Percentiles rank a stretch among this genome's conserved stretches.
Evolutionary conservation across 2,329 filamentous ascomycete species (phyloP).

Genomic region (Pyrenophora seminiperda): DNA sequence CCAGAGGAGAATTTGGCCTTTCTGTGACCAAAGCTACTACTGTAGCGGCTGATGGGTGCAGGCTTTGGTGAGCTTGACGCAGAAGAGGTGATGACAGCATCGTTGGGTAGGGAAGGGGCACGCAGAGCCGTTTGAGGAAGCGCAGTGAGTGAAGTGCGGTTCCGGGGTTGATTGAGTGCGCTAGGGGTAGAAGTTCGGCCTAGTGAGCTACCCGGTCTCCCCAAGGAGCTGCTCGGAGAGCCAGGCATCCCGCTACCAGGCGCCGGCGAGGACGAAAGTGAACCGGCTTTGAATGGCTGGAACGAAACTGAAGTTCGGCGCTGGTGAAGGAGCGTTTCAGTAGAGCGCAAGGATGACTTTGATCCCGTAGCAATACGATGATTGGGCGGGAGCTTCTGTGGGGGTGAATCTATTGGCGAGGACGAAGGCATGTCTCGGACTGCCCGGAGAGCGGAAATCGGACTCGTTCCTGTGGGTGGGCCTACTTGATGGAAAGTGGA

Average conservation of each 20-base stretch:
- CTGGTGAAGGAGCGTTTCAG: conserved; percentile 58
- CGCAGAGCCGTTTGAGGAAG: conserved; percentile 76
- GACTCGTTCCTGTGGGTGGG: conserved; percentile 77
- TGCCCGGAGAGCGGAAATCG: conserved; percentile 79
- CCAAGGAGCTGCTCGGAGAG: conserved; percentile 58
- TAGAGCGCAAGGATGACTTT: conserved; percentile 56
- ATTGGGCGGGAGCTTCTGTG: conserved; percentile 56
- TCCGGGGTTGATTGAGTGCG: conserved; percentile 60
- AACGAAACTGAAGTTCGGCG: conserved; percentile 86
- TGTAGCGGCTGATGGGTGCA: conserved; percentile 78
- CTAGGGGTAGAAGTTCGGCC: conserved; percentile 30
- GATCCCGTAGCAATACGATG: conserved; percentile 53
- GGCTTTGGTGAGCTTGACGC: conserved; percentile 79
- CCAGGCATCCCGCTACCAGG: conserved; percentile 56
- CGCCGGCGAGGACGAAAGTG: conserved; percentile 86
- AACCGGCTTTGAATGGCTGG: conserved; percentile 94
- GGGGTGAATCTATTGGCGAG: conserved; percentile 58
- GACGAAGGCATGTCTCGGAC: conserved; percentile 62
- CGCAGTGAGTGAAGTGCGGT: conserved; percentile 73
- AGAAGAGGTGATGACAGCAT: conserved; percentile 67
- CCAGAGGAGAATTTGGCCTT: conserved; percentile 78
- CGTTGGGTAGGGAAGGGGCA: conserved; percentile 66
- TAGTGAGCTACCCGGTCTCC: conserved; percentile 41
- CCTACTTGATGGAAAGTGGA: conserved; percentile 86
- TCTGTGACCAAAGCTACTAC: conserved; percentile 91